Base-by-base conservation (phyloP, 169 alveolate genomes). In the Plasmodium adleri region DNA sequence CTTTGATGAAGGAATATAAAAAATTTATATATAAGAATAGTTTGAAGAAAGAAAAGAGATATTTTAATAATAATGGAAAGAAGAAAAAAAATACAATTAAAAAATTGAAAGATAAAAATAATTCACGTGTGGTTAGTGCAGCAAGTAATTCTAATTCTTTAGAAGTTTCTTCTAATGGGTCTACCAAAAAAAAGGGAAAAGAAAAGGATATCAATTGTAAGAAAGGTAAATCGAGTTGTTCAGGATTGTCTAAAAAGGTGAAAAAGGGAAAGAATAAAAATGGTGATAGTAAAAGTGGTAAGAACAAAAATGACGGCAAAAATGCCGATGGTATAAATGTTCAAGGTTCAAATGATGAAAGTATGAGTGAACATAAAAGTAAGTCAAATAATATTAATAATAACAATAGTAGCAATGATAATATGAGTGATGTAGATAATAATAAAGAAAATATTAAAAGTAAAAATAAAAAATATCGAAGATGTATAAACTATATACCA, bases 401-500 rank as follows among this genome's bases (percentile, higher is more conserved):
- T 70, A 62, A 70, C 10, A 28, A 15, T 6, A 56, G 58, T n/a
- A 15, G 13, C 3, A 54, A 67, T 80, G 90, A 80, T 54, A 72
- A 68, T 54, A 39, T 74, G 54, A 67, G 60, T 6, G 92, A 93
- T 66, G 54, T 72, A 32, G 92, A 93, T 68, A 73, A 87, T 28
- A 66, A 67, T 47, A 50, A 58, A 28, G 73, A 88, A 12, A 39
- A 56, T 45, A 49, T 28, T 20, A 89, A 70, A 64, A 39, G 50
- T 28, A 72, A 67, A 12, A 80, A 39, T n/a, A 74, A 58, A n/a
- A 85, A 87, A 52, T 63, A 72, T 43, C 24, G 74, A n/a, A 74
- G 15, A 62, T 71, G 75, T 45, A 26, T 66, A n/a, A 63, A 71
- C 28, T 83, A 78, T 50, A 72, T 70, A 1, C 76, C 76, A 8